A percentile compares a stretch with the other conserved stretches of the same genome.
phyloP scores from a whole-genome alignment of 805 yeast species.

The Kuraishia ogatae region DNA sequence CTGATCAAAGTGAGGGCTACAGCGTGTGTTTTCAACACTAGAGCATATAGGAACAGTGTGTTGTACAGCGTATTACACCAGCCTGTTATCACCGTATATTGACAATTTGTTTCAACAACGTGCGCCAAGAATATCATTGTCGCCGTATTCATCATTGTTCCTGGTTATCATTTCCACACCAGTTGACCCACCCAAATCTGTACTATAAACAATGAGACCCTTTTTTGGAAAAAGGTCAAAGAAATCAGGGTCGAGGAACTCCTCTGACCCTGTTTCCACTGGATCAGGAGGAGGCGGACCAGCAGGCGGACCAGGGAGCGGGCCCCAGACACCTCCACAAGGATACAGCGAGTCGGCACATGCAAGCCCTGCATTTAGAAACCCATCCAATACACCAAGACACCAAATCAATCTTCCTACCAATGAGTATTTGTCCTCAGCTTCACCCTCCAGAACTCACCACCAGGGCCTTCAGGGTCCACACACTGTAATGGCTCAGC shows the following conservation, averaged over 20 bases:
- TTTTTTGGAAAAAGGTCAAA: conserved; percentile 1
- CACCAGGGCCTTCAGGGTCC: background rate
- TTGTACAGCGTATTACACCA: too few species aligned
- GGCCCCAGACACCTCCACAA: background rate
- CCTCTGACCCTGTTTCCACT: background rate
- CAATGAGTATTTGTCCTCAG: background rate
- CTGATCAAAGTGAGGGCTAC: too few species aligned
- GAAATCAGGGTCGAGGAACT: background rate
- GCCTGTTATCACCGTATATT: too few species aligned
- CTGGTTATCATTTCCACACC: too few species aligned
- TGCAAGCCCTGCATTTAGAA: background rate
- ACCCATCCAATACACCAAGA: background rate
- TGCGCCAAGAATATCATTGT: too few species aligned
- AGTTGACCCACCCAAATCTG: too few species aligned
- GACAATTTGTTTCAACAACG: too few species aligned
- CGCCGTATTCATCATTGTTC: too few species aligned
- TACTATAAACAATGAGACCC: conserved; percentile 1
- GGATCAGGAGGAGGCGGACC: background rate
- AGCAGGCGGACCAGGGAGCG: too few species aligned
- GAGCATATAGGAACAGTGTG: too few species aligned
- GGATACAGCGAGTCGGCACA: background rate
- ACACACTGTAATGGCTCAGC: background rate
- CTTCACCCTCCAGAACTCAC: background rate
- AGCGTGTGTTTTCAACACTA: too few species aligned
- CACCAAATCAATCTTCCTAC: background rate